Conservation (phyloP, 176 grass and related monocot species). For the Oryza glaberrima region DNA sequence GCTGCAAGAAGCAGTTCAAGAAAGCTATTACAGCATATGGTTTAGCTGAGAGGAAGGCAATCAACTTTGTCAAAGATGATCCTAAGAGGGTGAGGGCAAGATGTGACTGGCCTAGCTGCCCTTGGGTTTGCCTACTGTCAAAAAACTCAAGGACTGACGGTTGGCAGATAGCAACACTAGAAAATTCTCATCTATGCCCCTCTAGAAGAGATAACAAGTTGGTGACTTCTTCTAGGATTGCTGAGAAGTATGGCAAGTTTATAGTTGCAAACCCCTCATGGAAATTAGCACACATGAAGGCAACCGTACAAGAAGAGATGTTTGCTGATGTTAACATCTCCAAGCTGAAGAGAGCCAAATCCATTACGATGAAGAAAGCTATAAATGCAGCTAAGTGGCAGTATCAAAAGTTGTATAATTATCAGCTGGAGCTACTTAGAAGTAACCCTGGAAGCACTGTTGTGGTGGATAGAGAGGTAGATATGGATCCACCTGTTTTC, state of each 20-base stretch:
- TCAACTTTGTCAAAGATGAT: neutral
- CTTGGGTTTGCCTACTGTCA: neutral
- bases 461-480: neutral
- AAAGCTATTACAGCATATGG: neutral
- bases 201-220: neutral
- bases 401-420: neutral
- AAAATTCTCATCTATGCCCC: neutral
- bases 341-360: neutral
- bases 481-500: neutral
- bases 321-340: neutral
- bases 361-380: neutral
- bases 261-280: neutral
- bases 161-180: neutral
- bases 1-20: neutral
- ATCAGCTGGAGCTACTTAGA: neutral
- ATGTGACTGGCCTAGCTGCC: neutral
- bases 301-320: neutral
- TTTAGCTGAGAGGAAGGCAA: neutral
- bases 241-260: neutral
- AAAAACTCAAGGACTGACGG: neutral
- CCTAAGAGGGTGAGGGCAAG: neutral
- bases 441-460: neutral
- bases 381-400: neutral
- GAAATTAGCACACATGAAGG: neutral
- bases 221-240: neutral